Evolutionary conservation across 306 rosid genomes (phyloP).

Genomic region (Prunus dulcis): DNA sequence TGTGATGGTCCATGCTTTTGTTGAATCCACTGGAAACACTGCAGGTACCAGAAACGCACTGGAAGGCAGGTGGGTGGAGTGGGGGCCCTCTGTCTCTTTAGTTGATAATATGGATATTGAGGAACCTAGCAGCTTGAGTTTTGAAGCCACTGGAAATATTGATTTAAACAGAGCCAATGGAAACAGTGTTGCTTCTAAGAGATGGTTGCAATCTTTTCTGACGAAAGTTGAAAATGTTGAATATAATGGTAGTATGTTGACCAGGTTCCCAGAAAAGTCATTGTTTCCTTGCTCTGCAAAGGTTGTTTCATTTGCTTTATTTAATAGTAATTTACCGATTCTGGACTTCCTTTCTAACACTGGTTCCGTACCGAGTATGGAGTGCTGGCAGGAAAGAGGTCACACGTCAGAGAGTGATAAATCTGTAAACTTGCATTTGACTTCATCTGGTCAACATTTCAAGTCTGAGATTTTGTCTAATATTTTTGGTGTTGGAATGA

Average conservation of each 20-base stretch:
- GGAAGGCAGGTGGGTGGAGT: slow-evolving; percentile 74
- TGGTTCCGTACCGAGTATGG: slow-evolving; percentile 32
- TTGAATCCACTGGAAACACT: slow-evolving; percentile 30
- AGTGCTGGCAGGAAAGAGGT: slow-evolving; percentile 35
- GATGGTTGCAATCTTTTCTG: slow-evolving; percentile 67
- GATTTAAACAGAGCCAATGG: slow-evolving; percentile 31
- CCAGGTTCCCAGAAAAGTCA: slow-evolving; percentile 62
- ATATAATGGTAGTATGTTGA: slow-evolving; percentile 52
- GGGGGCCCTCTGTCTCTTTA: slow-evolving; percentile 57
- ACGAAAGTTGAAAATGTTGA: slow-evolving; percentile 52
- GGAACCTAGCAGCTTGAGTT: slow-evolving; percentile 34
- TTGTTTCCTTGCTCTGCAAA: slow-evolving; percentile 65
- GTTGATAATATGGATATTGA: slow-evolving; percentile 34
- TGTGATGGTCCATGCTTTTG: slow-evolving; percentile 75
- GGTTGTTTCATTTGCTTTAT: slow-evolving; percentile 78
- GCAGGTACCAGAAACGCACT: slow-evolving; percentile 26
- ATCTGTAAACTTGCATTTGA: slow-evolving; percentile 28
- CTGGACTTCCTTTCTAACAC: slow-evolving; percentile 35
- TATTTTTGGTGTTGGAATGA: slow-evolving; percentile 54
- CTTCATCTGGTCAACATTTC: slow-evolving; percentile 28
- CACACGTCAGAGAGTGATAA: slow-evolving; percentile 29
- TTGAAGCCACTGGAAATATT: slow-evolving; percentile 30
- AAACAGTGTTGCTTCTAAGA: slow-evolving; percentile 43
- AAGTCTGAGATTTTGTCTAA: slow-evolving; percentile 46
- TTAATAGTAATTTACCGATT: slow-evolving; percentile 46